Percentiles rank a stretch among this genome's conserved stretches.
phyloP scores from a whole-genome alignment of 2,329 filamentous ascomycete species.

The Ophiostoma sp. region DNA sequence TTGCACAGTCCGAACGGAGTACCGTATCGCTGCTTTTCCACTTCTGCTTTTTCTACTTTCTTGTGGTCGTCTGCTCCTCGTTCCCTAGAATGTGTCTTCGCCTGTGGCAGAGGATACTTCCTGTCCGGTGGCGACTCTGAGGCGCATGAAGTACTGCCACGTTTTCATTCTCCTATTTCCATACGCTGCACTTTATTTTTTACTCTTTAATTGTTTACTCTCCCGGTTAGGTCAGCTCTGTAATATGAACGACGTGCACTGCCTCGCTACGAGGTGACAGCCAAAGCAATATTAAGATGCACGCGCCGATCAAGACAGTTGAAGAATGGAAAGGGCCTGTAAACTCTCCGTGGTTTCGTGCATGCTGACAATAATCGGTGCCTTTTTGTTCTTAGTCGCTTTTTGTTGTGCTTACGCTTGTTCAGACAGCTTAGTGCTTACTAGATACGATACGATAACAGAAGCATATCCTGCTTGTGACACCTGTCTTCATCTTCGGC shows the following conservation, averaged over 20 bases:
- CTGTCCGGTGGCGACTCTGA: neutral
- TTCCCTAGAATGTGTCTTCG: neutral
- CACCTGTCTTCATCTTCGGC: neutral
- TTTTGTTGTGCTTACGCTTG: too few relatives aligned
- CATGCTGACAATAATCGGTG: too few relatives aligned
- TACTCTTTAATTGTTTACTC: neutral
- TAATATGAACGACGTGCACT: conserved; percentile 1
- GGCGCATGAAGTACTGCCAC: conserved; percentile 6
- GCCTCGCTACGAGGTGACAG: neutral
- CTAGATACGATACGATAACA: too few relatives aligned
- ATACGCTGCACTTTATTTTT: neutral
- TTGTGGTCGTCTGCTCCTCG: neutral
- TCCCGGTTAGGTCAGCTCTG: too few relatives aligned
- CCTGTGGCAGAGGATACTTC: neutral
- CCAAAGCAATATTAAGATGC: too few relatives aligned
- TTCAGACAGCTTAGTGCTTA: too few relatives aligned
- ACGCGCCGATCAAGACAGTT: too few relatives aligned
- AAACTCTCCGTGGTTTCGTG: too few relatives aligned
- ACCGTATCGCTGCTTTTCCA: neutral
- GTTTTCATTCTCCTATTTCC: neutral
- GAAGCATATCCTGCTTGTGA: too few relatives aligned
- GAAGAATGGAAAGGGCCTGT: too few relatives aligned
- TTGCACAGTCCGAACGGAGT: neutral
- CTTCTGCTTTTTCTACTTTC: neutral
- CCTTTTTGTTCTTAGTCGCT: too few relatives aligned